Base-by-base conservation (phyloP, 1,139 yeast species). In the Candida sojae region DNA sequence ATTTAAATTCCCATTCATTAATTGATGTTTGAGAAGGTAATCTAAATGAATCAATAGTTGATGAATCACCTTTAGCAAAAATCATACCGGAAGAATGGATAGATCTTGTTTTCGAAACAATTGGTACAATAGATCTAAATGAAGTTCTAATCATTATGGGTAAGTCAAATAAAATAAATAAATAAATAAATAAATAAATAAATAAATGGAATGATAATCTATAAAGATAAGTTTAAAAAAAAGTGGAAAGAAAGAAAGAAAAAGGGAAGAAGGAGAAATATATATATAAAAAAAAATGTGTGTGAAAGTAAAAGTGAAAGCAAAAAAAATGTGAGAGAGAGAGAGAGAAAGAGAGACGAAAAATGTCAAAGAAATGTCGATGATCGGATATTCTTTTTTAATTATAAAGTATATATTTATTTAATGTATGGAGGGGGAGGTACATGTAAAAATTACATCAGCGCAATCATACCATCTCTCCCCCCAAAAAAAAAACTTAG, bases 1-100 rank as follows among this genome's bases (percentile, higher is more conserved):
- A 79, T 57, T 76, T 79, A 66, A 79, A 80, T 56, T 73, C 80
- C 74, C 76, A 68, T 61, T 79, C 76, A 57, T 68, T 69, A 58
- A 75, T 71, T 33, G 79, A 75, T 2, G 79, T 71, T 53, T 75
- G 80, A 3, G 79, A 73, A 17, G 80, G 80, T 46, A 75, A 67
- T 53, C 61, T 67, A 59, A 54, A 74, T 12, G 79, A 71, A 58
- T 75, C 80, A 53, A 75, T 75, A 44, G 78, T 67, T 17, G 80
- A 74, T 4, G 64, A n/a, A 56, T 75, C 80, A 47, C 76, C 75
- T 53, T 75, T 75, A 45, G 79, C 75, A n/a, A 43, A 40, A 17
- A 12, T 37, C 2, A 44, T 23, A 9, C 39, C 4, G n/a, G 53
- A 30, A 13, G 46, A 40, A 17, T 43, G 47, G 13, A 51, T 32